phyloP scores from a whole-genome alignment of 495 filamentous ascomycete genomes.

The Neurospora sp. region DNA sequence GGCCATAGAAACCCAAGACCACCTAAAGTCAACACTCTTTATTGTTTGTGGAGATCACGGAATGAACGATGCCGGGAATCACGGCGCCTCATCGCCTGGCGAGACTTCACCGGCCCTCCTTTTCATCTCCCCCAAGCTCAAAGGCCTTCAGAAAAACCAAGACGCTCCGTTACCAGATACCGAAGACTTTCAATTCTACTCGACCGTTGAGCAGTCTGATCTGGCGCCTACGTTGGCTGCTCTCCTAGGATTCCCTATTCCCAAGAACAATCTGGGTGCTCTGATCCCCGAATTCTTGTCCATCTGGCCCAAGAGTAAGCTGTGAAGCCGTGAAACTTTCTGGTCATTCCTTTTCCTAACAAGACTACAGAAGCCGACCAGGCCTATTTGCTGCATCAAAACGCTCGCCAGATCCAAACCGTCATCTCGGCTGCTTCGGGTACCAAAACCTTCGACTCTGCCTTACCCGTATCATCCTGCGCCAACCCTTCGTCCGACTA shows the following conservation, averaged over 20 bases:
- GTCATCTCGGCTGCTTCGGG: constrained; percentile 65
- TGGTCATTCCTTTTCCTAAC: constrained; percentile 8
- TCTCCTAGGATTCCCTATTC: constrained; percentile 77
- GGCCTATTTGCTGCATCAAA: constrained; percentile 56
- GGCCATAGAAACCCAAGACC: constrained; percentile 56
- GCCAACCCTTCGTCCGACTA: constrained; percentile 33
- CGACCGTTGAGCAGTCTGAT: constrained; percentile 81
- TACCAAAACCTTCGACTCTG: constrained; percentile 37
- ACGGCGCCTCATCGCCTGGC: constrained; percentile 83
- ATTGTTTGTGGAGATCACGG: constrained; percentile 91
- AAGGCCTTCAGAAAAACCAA: constrained; percentile 37
- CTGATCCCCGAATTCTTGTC: constrained; percentile 70
- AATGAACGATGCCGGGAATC: constrained; percentile 98
- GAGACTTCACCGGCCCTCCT: constrained; percentile 90
- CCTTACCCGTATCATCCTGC: constrained; percentile 31
- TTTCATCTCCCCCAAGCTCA: constrained; percentile 83
- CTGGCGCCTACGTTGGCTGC: constrained; percentile 83
- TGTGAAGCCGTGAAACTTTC: too few species aligned
- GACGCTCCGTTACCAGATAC: constrained; percentile 29
- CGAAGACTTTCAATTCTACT: constrained; percentile 71
- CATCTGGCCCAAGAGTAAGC: constrained; percentile 57
- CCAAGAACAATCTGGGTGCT: constrained; percentile 85
- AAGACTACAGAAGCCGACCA: constrained; percentile 41
- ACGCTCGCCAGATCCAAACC: constrained; percentile 67
- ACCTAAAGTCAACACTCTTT: constrained; percentile 70